Evolutionary conservation across 495 filamentous ascomycete species (phyloP), one percentile per base, ranked within the genome.

Genomic region (Cryomyces antarcticus): DNA sequence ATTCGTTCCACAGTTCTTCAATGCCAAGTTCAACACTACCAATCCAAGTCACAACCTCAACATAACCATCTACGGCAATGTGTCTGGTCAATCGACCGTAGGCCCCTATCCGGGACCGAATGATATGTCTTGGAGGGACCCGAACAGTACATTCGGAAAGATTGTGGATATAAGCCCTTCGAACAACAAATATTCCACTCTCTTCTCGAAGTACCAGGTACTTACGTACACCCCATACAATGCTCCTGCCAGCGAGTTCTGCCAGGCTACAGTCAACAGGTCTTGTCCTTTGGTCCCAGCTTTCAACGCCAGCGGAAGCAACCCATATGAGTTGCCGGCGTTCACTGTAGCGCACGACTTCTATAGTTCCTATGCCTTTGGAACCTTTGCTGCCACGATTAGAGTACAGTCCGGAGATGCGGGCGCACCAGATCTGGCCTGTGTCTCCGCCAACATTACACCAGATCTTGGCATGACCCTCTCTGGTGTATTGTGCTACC

Each of bases 41-140:
- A 60, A 70, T 44, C 54, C 71, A 7, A 70, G 68, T 40, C 73
- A 85, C 53, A 74, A 73, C 33, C 63, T 97, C 29, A 73, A 72
- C 44, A 62, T 95, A 28, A 93, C 77, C 1, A 73, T 93, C 17
- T 95, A 83, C 62, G 87, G 87, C 24, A 94, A 95, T 59, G 84
- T 96, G 17, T 77, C 77, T 28, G 89, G 89, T 17, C 52, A 65
- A 17, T 41, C 58, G 4, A 46, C 57, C 11, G 65, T 74, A 11
- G 58, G 52, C 7, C 17, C 41, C 4, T 61, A 61, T 45, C 82
- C 81, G 36, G 43, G 63, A 4, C 54, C 60, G 36, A 56, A 70
- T 38, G 61, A 70, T 49, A 54, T 65, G 4, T 53, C 58, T 38
- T 74, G 78, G 65, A 52, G 38, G 1, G 65, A 83, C 53, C 50